Base-by-base conservation (phyloP, 371 early-diverging fungal species). In the Zopfochytrium polystomum region DNA sequence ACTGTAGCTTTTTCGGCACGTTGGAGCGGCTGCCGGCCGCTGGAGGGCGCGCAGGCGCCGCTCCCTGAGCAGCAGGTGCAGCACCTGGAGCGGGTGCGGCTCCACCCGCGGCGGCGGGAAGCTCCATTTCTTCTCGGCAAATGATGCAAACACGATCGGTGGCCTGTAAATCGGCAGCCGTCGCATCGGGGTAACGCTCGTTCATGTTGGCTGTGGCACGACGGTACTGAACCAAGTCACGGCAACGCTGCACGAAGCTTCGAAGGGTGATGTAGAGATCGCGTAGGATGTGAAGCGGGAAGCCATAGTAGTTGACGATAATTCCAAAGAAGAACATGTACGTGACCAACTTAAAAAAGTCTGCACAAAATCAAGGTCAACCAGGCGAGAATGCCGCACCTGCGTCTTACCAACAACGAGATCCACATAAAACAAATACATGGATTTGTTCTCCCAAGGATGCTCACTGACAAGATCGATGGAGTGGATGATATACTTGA, bases 191-290 rank as follows among this genome's bases (percentile, higher is more conserved):
- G 72, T 96, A 96, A 11, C 93, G 82, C 61, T 88, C 83, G 57
- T 98, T 87, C 96, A 98, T 95, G 70, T 94, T 93, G 20, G 85
- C 85, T 13, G 94, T 95, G 0, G 98, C 98, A 43, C 89, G 85
- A 18, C 92, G 84, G 73, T 94, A 96, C 52, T 93, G 88, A 33
- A 93, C 74, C 54, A 94, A 70, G 70, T 94, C 93, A 38, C 86
- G 80, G 72, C 89, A 89, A 63, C 91, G 90, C 64, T 88, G 87
- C 23, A 92, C 60, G 55, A 98, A 93, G 27, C 90, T 90, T 13
- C 92, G 85, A 60, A 90, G 79, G 4, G 96, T 95, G 56, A 95
- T 83, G 70, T 98, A 98, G 0, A 98, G 82, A 65, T 98, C 96
- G 48, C 96, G 88, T 34, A 98, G 79, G 54, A 95, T 93, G 72